Conservation (phyloP, 169 alveolate species). For the Cryptosporidium tyzzeri region DNA sequence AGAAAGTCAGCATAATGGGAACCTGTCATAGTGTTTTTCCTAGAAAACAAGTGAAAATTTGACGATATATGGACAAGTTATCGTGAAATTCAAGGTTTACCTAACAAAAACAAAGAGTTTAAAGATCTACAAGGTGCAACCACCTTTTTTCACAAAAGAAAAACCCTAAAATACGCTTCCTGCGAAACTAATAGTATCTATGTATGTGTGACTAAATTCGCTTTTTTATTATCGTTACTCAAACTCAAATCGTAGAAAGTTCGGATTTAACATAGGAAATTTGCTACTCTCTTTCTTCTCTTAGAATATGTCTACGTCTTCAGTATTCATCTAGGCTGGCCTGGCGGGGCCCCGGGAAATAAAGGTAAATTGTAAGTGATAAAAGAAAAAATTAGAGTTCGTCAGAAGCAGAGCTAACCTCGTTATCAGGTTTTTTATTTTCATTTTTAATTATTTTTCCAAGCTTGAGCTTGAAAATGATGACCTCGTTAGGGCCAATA, state of each 20-base stretch:
- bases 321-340: not conserved
- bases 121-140: slow-evolving; percentile 58
- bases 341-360: not conserved
- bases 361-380: not conserved
- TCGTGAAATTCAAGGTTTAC: not conserved
- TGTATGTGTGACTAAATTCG: slow-evolving; percentile 41
- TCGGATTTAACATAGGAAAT: slow-evolving; percentile 19
- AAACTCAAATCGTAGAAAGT: slow-evolving; percentile 19
- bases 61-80: not conserved
- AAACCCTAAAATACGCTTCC: slow-evolving; percentile 9
- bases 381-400: slow-evolving; percentile 17
- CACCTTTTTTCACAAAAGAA: slow-evolving; percentile 19
- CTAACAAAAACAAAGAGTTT: not conserved
- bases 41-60: not conserved
- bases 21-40: not conserved
- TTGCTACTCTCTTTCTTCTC: slow-evolving; percentile 57
- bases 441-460: slow-evolving; percentile 22
- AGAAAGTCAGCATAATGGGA: not conserved
- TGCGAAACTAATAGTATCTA: slow-evolving; percentile 25
- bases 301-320: not conserved
- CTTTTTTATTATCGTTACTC: not conserved
- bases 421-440: not conserved
- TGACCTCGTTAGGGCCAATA: slow-evolving; percentile 62
- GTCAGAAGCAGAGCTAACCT: not conserved
- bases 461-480: slow-evolving; percentile 49